Evolutionary conservation across 169 alveolate genomes (phyloP).

Genomic region (Plasmodium malariae): DNA sequence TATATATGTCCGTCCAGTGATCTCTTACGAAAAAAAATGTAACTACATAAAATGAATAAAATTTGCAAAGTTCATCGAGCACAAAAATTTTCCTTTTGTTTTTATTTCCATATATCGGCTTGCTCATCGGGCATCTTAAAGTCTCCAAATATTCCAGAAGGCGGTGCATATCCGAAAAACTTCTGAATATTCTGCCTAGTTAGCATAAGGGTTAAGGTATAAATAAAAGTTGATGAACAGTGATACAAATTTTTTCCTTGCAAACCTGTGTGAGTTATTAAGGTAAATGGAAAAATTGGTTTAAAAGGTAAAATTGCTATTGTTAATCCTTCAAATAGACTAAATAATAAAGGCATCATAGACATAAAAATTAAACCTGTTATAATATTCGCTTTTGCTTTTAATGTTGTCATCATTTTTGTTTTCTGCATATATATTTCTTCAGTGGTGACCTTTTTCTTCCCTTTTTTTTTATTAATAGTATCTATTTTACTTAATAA

Average conservation of each 20-base stretch:
- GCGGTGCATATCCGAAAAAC: slow-evolving; percentile 82
- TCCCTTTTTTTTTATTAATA: slow-evolving; percentile 30
- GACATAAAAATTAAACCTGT: slow-evolving; percentile 86
- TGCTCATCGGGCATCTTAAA: slow-evolving; percentile 77
- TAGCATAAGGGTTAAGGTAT: slow-evolving; percentile 83
- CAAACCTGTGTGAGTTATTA: slow-evolving; percentile 83
- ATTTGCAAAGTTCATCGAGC: background rate
- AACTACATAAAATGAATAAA: slow-evolving; percentile 7
- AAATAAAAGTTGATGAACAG: slow-evolving; percentile 86
- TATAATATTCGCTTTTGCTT: slow-evolving; percentile 78
- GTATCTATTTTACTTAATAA: slow-evolving; percentile 63
- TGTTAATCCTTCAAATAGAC: slow-evolving; percentile 86
- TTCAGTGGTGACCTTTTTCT: slow-evolving; percentile 49
- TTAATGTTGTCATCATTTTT: slow-evolving; percentile 60
- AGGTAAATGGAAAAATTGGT: slow-evolving; percentile 81
- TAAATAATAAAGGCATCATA: slow-evolving; percentile 85
- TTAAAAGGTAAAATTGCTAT: slow-evolving; percentile 87
- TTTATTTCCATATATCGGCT: slow-evolving; percentile 71
- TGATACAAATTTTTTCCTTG: slow-evolving; percentile 80
- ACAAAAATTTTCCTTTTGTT: background rate
- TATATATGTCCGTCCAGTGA: too few species aligned
- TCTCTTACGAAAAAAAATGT: background rate
- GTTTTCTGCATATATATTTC: slow-evolving; percentile 65
- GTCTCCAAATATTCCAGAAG: slow-evolving; percentile 76
- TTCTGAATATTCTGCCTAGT: slow-evolving; percentile 80